Percentiles rank a stretch among this genome's conserved stretches.
These are phyloP conservation scores for Yarrowia sp. DNA, from an alignment of 805 yeast genomes.

Conservation along the genomic window DNA sequence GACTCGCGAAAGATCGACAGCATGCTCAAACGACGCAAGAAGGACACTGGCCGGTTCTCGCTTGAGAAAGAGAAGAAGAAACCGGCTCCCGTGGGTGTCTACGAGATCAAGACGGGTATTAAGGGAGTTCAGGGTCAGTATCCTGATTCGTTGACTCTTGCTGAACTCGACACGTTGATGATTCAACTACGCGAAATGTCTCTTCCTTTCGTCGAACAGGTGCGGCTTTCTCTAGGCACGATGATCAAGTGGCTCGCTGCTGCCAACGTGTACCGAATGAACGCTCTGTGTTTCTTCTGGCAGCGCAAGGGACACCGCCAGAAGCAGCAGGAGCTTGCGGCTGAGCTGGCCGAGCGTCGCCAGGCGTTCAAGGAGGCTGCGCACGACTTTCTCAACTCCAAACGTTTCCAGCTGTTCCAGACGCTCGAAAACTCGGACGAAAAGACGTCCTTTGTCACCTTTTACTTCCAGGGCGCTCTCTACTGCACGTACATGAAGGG, in stretches of 20 bases:
- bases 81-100: constrained; percentile 21
- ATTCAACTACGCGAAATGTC: constrained; percentile 11
- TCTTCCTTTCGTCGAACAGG: constrained; percentile 8
- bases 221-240: neutral
- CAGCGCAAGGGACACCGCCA: neutral
- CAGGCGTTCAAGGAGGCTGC: constrained; percentile 20
- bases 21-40: constrained; percentile 25
- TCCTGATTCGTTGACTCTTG: constrained; percentile 16
- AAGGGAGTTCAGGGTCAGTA: neutral
- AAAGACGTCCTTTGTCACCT: constrained; percentile 12
- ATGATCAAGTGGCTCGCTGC: constrained; percentile 34
- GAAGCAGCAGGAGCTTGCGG: constrained; percentile 11
- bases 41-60: constrained; percentile 9
- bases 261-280: constrained; percentile 30
- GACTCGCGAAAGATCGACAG: constrained; percentile 14
- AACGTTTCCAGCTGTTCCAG: constrained; percentile 19
- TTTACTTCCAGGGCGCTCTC: constrained; percentile 35
- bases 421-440: constrained; percentile 9
- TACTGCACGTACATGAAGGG: constrained; percentile 28
- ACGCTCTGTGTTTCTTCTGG: constrained; percentile 18
- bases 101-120: constrained; percentile 19
- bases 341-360: constrained; percentile 8
- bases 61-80: neutral
- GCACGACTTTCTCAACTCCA: constrained; percentile 5
- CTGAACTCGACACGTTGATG: constrained; percentile 8